These are phyloP conservation scores for Apiospora arundinis DNA, from an alignment of 2,329 filamentous ascomycete genomes.

Conservation along the genomic window DNA sequence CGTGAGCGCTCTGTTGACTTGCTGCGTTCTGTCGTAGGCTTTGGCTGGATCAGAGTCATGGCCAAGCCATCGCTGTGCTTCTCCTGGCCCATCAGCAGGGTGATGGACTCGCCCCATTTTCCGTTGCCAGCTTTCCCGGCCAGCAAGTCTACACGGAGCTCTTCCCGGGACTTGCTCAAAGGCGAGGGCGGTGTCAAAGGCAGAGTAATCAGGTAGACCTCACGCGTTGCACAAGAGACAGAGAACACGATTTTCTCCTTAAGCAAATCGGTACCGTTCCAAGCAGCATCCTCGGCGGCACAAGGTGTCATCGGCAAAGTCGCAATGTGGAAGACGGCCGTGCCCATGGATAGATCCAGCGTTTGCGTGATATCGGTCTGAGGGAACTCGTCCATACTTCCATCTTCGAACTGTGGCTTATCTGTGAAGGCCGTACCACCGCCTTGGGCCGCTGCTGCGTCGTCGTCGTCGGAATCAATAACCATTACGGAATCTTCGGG, in stretches of 20 bases:
- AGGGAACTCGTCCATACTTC: slow-evolving; percentile 52
- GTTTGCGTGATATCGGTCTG: slow-evolving; percentile 65
- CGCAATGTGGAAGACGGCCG: slow-evolving; percentile 61
- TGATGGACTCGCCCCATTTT: slow-evolving; percentile 67
- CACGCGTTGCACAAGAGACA: slow-evolving; percentile 63
- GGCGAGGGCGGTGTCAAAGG: slow-evolving; percentile 68
- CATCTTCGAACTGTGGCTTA: slow-evolving; percentile 64
- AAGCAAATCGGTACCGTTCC: slow-evolving; percentile 54
- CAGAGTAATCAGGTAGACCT: slow-evolving; percentile 63
- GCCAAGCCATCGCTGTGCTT: slow-evolving; percentile 61
- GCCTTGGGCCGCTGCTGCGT: slow-evolving; percentile 38
- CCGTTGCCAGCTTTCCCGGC: slow-evolving; percentile 63
- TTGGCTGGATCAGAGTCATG: slow-evolving; percentile 56
- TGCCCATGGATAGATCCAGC: slow-evolving; percentile 65
- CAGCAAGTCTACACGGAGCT: slow-evolving; percentile 57
- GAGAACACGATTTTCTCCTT: slow-evolving; percentile 66
- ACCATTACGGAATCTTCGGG: slow-evolving; percentile 63
- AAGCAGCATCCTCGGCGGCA: slow-evolving; percentile 55
- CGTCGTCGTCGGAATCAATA: slow-evolving; percentile 68
- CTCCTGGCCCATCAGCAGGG: slow-evolving; percentile 59
- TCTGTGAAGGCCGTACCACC: slow-evolving; percentile 50
- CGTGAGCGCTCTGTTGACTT: slow-evolving; percentile 47
- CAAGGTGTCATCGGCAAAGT: slow-evolving; percentile 59
- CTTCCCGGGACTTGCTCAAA: slow-evolving; percentile 61
- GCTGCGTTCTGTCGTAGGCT: slow-evolving; percentile 40